A percentile compares a stretch with the other conserved stretches of the same genome.
phyloP scores from a whole-genome alignment of 73 alveolate species.

The Paraurostyla sp. region DNA sequence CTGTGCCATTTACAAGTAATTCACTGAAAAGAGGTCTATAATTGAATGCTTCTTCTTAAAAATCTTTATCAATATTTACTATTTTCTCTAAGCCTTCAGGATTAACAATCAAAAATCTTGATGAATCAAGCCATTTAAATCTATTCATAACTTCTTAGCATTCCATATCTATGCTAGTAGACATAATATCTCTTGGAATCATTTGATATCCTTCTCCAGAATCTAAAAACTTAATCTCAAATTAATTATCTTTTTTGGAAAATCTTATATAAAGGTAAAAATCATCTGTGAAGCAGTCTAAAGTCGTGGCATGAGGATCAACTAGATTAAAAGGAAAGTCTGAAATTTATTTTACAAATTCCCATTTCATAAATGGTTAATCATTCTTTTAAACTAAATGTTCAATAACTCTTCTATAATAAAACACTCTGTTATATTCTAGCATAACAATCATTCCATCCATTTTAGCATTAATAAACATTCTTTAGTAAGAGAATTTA shows the following conservation, averaged over 20 bases:
- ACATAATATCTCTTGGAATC: background rate
- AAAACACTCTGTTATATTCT: background rate
- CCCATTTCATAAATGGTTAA: background rate
- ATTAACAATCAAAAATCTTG: background rate
- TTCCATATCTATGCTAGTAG: background rate
- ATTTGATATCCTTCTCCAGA: background rate
- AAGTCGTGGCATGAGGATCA: no score
- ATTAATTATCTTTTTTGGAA: no score
- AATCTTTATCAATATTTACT: background rate
- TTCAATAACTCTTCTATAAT: background rate
- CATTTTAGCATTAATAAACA: background rate
- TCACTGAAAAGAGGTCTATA: slow-evolving; percentile 11
- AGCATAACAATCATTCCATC: slow-evolving; percentile 21
- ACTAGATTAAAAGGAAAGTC: no score
- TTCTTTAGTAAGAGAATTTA: background rate
- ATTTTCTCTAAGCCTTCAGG: slow-evolving; percentile 12
- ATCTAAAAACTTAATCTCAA: background rate
- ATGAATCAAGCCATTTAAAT: slow-evolving; percentile 3
- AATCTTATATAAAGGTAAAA: no score
- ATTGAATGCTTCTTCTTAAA: background rate
- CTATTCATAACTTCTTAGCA: background rate
- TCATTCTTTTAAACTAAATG: background rate
- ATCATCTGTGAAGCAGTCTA: no score
- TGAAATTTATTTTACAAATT: background rate
- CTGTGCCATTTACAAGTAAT: background rate